Evolutionary conservation across 306 rosid species (phyloP), one percentile per base, ranked within the genome.

Genomic region (Senna siamea): DNA sequence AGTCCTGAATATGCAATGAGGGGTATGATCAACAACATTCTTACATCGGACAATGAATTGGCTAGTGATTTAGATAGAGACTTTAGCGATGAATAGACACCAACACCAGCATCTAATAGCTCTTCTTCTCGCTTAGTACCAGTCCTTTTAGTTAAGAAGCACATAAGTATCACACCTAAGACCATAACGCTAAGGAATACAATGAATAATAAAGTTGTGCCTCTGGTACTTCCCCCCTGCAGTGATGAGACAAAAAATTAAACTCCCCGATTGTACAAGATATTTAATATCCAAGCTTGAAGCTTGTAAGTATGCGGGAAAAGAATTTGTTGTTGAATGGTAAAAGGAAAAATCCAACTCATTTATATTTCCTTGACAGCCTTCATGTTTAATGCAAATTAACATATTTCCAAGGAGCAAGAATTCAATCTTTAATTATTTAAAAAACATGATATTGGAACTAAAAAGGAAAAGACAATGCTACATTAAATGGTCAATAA

Each of bases 1-100:
- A 94, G 87, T 72, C 99, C 99, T 61, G 99, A 94, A 84, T 92
- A 94, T 44, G 95, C 92, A 43, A 92, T 87, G 46, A 94, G 97
- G 52, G 97, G 99, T 75, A 94, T 85, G 89, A 71, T 53, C 86
- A 91, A 84, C 68, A 94, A 70, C 97, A 94, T 92, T 85, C 90
- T 80, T 48, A 51, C 74, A 74, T 88, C 89, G 70, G 80, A 66
- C 74, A 94, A 46, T 8, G 92, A 90, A 84, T 79, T 66, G 65
- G 82, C 61, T 9, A 92, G 79, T 64, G 92, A 80, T 70, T 80
- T 90, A 56, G 50, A 82, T 47, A 92, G 77, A 73, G 97, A 81
- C 72, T 73, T 56, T 7, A 91, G 51, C 7, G 91, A 88, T 58
- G 86, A 75, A 61, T 41, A 79, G 11, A 77, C 73, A 52, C 79